Base-by-base conservation (phyloP, 768 basidiomycete genomes). In the Termitomyces sp. region DNA sequence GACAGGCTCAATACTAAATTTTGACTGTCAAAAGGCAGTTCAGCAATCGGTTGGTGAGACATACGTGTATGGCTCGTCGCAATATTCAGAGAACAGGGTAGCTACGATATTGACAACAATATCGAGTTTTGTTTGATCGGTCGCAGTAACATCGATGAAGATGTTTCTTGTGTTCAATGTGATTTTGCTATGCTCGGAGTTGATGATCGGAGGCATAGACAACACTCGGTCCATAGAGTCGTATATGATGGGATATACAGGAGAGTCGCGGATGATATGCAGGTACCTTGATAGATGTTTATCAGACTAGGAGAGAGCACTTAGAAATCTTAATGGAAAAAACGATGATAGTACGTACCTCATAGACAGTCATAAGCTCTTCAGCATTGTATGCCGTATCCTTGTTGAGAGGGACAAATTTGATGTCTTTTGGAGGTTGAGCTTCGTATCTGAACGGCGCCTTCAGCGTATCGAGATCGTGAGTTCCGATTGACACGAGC, bases 41-140 rank as follows among this genome's bases (percentile, higher is more conserved):
- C 12, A 30, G 3, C 19, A 10, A 37, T 46, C 14, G 4, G 40
- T 32, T 19, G n/a, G 57, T 21, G 45, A 21, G 7, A 71, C 92
- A 60, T 70, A 98, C 95, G 90, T 86, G 82, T 87, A 98, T 3
- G 94, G 91, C 41, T 91, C 84, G 58, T 82, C 82, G 68, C 91
- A 93, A 67, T 99, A 97, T 71, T 98, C 95, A 2, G 96, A 88
- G 72, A 99, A 99, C 95, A 98, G 96, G n/a, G 91, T 88, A 2
- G 88, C 77, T 12, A 99, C 83, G 58, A 98, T 95, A 69, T 95
- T 97, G 46, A 93, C 83, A 51, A 98, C 97, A 47, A 98, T 95
- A 60, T 88, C 85, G 57, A 99, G 83, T 72, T 99, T 99, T 28
- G 96, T 98, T 66, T 90, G 82, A 66, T 99, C 97, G 17, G 93